Base-by-base conservation (phyloP, 306 rosid genomes). In the Pyrus pyrifolia region DNA sequence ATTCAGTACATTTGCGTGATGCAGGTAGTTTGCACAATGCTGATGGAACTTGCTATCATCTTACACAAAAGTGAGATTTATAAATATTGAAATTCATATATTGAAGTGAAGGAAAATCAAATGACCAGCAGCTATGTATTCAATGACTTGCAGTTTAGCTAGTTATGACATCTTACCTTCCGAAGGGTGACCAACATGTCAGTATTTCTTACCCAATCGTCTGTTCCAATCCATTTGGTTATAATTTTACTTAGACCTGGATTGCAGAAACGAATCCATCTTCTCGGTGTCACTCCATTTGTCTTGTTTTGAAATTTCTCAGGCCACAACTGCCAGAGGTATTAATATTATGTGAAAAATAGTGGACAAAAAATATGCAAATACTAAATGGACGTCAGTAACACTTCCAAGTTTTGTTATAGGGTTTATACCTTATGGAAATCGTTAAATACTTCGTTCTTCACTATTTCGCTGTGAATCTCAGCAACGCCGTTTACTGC, bases 401-500 rank as follows among this genome's bases (percentile, higher is more conserved):
- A 74, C 66, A 76, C 68, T 74, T 80, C 45, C 45, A 42, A 42
- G 45, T 42, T 42, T 42, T 42, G 11, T 42, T 42, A 42, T 42
- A 9, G 45, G 45, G 45, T 42, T 42, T 42, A 89, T 94, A 88
- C 98, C 96, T 89, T 76, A 82, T 81, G 92, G 83, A 95, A 95
- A 69, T 95, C 74, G 82, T 90, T 95, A 80, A 95, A 95, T 68
- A 95, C 97, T 72, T 90, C 97, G 15, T 92, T 92, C 85, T 90
- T 92, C 58, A 95, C 98, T 78, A 95, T 95, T 88, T 95, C 91
- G 81, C 96, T 95, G 69, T 95, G 98, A 81, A 95, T 95, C 90
- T 87, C 97, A 22, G 98, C 98, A 80, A 95, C 98, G 70, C 98
- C 98, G 68, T 95, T 95, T 77, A 95, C 98, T 74, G 95, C 95